These are phyloP conservation scores for Phaffomyces thermotolerans DNA, from an alignment of 805 yeast genomes.

Conservation along the genomic window DNA sequence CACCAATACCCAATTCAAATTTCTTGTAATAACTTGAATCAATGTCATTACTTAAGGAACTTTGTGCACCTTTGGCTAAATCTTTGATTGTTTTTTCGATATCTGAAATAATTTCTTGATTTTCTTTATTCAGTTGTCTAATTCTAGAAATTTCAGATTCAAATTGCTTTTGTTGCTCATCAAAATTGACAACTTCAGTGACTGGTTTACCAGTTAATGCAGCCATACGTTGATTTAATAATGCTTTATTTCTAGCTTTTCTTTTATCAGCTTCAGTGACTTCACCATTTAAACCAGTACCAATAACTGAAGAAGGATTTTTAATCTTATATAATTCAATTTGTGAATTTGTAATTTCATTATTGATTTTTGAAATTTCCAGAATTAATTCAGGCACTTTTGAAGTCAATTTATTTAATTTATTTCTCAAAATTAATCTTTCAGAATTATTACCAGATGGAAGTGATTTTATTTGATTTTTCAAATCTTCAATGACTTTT, in stretches of 20 bases:
- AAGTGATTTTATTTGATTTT: constrained; percentile 44
- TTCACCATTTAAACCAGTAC: constrained; percentile 83
- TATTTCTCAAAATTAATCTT: constrained; percentile 41
- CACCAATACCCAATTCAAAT: constrained; percentile 80
- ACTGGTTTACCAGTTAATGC: constrained; percentile 76
- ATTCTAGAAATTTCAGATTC: constrained; percentile 45
- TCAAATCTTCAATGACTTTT: constrained; percentile 58
- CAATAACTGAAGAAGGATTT: constrained; percentile 66
- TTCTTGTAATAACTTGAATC: constrained; percentile 50
- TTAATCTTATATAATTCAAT: constrained; percentile 56
- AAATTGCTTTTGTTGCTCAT: constrained; percentile 31
- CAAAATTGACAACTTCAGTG: constrained; percentile 33
- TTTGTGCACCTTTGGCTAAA: constrained; percentile 37
- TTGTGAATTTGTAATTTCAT: constrained; percentile 58
- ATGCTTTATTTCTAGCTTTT: constrained; percentile 72
- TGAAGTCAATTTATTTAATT: constrained; percentile 58
- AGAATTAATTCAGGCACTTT: constrained; percentile 65
- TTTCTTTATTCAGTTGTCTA: constrained; percentile 46
- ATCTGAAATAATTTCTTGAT: constrained; percentile 57
- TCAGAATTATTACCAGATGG: constrained; percentile 32
- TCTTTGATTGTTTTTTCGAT: constrained; percentile 65
- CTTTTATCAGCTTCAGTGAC: constrained; percentile 78
- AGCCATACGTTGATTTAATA: constrained; percentile 83
- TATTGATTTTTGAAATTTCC: constrained; percentile 56
- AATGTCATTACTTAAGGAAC: constrained; percentile 22